Conservation (phyloP, 2,329 filamentous ascomycete species). For the Eurotiales sp. region DNA sequence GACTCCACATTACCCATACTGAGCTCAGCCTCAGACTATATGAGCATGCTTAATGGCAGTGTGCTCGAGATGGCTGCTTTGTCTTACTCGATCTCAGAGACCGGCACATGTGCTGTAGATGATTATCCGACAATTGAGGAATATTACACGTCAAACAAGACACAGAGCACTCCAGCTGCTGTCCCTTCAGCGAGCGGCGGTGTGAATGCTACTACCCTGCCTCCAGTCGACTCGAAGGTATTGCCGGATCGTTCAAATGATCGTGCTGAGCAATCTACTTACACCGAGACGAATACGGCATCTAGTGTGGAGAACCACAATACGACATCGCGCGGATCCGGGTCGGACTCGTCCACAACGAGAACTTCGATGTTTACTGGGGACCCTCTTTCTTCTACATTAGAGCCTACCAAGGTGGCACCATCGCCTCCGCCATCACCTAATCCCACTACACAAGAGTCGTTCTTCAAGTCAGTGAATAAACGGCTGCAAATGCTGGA, state of each 20-base stretch:
- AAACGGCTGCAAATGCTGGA: conserved; percentile 90
- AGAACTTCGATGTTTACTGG: background rate
- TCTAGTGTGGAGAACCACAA: background rate
- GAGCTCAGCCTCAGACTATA: background rate
- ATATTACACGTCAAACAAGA: background rate
- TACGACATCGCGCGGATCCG: background rate
- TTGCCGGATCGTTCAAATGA: background rate
- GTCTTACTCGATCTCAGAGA: background rate
- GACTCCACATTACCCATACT: background rate
- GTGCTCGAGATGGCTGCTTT: conserved; percentile 9
- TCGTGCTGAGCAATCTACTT: background rate
- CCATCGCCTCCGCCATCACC: conserved; percentile 47
- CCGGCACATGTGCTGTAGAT: conserved; percentile 5
- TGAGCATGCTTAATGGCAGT: conserved; percentile 1
- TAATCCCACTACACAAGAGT: conserved; percentile 86
- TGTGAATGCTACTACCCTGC: conserved; percentile 2
- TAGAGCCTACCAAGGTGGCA: conserved; percentile 11
- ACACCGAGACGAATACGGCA: background rate
- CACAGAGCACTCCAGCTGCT: background rate
- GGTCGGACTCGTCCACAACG: background rate
- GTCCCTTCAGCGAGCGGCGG: background rate
- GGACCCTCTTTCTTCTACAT: conserved; percentile 1
- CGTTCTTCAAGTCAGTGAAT: conserved; percentile 94
- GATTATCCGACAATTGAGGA: background rate
- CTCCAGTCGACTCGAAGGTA: conserved; percentile 2